phyloP scores from a whole-genome alignment of 352 stramenopile species.

The Pythium grandisporangium region DNA sequence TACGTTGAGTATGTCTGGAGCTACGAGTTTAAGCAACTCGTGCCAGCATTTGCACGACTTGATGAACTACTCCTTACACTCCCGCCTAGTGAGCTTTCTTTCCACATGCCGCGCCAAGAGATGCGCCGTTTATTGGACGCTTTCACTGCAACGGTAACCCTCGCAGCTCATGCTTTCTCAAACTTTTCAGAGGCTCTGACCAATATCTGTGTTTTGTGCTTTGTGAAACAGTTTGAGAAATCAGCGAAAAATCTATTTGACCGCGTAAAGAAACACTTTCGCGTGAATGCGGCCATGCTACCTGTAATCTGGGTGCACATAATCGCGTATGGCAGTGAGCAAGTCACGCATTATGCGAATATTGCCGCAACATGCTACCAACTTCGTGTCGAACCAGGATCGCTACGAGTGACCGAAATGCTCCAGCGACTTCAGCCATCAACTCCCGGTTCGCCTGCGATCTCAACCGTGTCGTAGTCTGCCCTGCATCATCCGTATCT shows the following conservation, averaged over 20 bases:
- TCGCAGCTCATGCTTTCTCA: neutral
- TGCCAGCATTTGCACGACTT: conserved; percentile 43
- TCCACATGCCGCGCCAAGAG: conserved; percentile 51
- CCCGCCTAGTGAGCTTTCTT: conserved; percentile 52
- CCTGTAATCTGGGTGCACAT: conserved; percentile 47
- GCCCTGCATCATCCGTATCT: no score
- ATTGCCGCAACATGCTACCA: conserved; percentile 55
- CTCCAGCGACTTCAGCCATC: conserved; percentile 45
- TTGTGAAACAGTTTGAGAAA: conserved; percentile 42
- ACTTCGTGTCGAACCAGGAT: conserved; percentile 35
- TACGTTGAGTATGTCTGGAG: conserved; percentile 61
- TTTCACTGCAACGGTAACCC: conserved; percentile 23
- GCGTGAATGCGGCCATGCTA: conserved; percentile 33
- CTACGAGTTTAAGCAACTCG: conserved; percentile 59
- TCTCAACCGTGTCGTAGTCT: no score
- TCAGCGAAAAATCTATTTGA: conserved; percentile 56
- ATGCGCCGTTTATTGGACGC: conserved; percentile 38
- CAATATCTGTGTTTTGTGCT: neutral
- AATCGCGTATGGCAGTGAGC: conserved; percentile 23
- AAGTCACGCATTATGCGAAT: conserved; percentile 34
- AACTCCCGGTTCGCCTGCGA: no score
- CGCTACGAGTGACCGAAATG: conserved; percentile 27
- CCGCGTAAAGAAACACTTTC: conserved; percentile 70
- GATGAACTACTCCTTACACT: conserved; percentile 42
- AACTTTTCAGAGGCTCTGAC: neutral